These are phyloP conservation scores for Suillus decipiens DNA, from an alignment of 768 basidiomycete species.

Conservation along the genomic window DNA sequence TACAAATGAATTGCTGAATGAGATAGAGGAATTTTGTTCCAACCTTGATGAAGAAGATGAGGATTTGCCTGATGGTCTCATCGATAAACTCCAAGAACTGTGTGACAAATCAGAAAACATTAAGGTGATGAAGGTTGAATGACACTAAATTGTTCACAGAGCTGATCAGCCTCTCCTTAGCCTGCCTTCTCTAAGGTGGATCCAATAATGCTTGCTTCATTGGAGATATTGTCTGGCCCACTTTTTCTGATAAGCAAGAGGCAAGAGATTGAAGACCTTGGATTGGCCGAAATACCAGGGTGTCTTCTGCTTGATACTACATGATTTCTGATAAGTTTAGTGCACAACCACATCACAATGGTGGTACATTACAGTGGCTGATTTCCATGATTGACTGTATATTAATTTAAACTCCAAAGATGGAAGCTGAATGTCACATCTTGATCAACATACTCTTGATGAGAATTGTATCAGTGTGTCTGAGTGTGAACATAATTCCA, in stretches of 20 bases:
- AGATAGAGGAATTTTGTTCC: constrained; percentile 12
- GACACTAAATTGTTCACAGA: not conserved
- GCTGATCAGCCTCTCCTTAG: not conserved
- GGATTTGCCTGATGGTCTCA: constrained; percentile 16
- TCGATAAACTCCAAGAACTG: constrained; percentile 12
- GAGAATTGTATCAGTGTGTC: constrained; percentile 14
- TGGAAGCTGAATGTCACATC: not conserved
- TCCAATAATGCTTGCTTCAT: not conserved
- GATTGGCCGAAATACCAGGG: constrained; percentile 6
- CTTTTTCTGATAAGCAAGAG: constrained; percentile 12
- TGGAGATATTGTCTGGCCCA: constrained; percentile 3
- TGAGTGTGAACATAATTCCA: constrained; percentile 23
- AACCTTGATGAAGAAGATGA: too few relatives aligned
- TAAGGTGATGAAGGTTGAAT: not conserved
- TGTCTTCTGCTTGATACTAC: constrained; percentile 5
- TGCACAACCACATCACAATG: not conserved
- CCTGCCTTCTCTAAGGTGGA: not conserved
- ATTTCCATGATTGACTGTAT: not conserved
- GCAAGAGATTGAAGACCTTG: constrained; percentile 5
- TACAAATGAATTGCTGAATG: constrained; percentile 15
- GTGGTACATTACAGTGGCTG: not conserved
- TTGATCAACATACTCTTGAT: not conserved
- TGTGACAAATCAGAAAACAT: constrained; percentile 9
- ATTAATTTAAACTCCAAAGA: constrained; percentile 1
- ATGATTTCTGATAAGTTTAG: not conserved